Evolutionary conservation across 495 filamentous ascomycete species (phyloP).

Genomic region (Penicillium mononematosum): DNA sequence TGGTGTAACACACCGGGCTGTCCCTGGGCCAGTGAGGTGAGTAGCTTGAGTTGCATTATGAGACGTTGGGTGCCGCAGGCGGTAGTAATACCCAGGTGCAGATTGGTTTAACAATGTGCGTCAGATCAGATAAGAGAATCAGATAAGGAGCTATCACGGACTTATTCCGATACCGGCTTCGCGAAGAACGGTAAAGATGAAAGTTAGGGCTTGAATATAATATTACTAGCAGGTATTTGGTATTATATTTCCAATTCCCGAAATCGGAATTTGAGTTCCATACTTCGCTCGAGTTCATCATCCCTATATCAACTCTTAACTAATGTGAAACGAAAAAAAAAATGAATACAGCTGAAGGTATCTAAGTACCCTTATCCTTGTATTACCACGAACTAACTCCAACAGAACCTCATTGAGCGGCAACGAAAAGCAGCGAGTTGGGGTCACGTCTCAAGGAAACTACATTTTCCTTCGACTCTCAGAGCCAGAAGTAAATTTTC

Average conservation of each 20-base stretch:
- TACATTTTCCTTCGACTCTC: not conserved
- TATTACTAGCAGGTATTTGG: not conserved
- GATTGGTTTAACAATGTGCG: conserved; percentile 2
- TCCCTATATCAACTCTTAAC: not conserved
- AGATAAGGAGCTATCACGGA: conserved; percentile 9
- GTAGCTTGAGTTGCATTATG: conserved; percentile 26
- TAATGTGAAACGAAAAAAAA: not conserved
- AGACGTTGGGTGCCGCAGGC: not conserved
- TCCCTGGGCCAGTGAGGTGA: conserved; percentile 22
- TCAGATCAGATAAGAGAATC: conserved; percentile 30
- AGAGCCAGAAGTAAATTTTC: not conserved
- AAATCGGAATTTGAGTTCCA: not conserved
- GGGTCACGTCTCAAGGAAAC: not conserved
- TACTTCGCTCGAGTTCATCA: not conserved
- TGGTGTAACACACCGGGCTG: conserved; percentile 31
- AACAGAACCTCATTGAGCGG: not conserved
- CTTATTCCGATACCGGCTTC: not conserved
- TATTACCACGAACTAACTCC: too few relatives aligned
- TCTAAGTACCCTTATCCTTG: too few relatives aligned
- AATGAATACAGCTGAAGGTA: too few relatives aligned
- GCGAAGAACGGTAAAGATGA: not conserved
- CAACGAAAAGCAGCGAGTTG: not conserved
- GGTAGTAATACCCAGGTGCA: not conserved
- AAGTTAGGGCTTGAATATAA: conserved; percentile 12
- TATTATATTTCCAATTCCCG: conserved; percentile 3